Evolutionary conservation across 345 rosid genomes (phyloP), one percentile per base, ranked within the genome.

Genomic region (Erysimum cheiranthoides): DNA sequence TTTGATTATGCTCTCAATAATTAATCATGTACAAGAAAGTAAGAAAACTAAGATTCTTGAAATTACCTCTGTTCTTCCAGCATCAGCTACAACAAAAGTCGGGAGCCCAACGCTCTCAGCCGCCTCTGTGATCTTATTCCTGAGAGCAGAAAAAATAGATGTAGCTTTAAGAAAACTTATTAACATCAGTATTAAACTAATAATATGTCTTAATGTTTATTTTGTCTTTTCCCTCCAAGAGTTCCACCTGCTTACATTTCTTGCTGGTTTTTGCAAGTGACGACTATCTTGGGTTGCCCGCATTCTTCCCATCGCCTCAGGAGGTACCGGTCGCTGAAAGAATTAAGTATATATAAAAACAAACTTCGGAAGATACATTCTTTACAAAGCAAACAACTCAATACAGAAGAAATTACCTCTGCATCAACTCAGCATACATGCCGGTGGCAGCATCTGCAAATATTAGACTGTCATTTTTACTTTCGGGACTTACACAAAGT

Each of bases 11-110:
- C 17, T 56, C 42, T 39, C 62, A 39, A 10, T 53, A 28, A 39
- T 16, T 16, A 17, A 31, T 38, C 61, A 35, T 46, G 43, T 14
- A 54, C 21, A 11, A 54, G 32, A 28, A 53, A 21, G 38, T 3
- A 40, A 40, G 6, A 10, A 62, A 73, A 16, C 28, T 10, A 35
- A 50, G 68, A 21, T 39, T 65, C 38, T 38, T 10, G 30, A 28
- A 6, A 3, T 35, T 73, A 87, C 98, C 93, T 93, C 86, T 66
- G 98, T 93, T 85, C 89, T 74, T 77, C 97, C 98, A 52, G 97
- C 98, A 88, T 93, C 98, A 56, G 98, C 92, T n/a, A 91, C 97
- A 72, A 87, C 90, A 82, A 88, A 93, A 71, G 97, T 88, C 5
- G 97, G 96, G 71, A 93, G 96, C 73, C 97, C 96, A 40, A 85